phyloP scores from a whole-genome alignment of 352 stramenopile genomes.

The Phytophthora cryptogea region DNA sequence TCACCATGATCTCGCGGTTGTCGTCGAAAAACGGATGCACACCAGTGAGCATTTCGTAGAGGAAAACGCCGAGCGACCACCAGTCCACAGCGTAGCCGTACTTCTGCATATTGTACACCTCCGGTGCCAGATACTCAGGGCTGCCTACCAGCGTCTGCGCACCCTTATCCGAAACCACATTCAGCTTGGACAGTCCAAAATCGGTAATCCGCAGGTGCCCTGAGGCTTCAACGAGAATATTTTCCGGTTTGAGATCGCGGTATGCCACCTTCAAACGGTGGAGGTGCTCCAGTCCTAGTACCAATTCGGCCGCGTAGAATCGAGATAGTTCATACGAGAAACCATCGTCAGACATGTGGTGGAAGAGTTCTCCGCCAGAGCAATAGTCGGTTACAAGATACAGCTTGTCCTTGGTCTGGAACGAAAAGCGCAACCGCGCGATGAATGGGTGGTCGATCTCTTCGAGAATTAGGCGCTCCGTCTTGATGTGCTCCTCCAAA shows the following conservation, averaged over 20 bases:
- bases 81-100: slow-evolving; percentile 91
- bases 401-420: slow-evolving; percentile 93
- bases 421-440: slow-evolving; percentile 96
- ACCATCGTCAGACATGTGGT: slow-evolving; percentile 94
- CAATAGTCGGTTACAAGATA: slow-evolving; percentile 92
- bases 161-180: slow-evolving; percentile 72
- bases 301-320: slow-evolving; percentile 98
- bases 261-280: slow-evolving; percentile 96
- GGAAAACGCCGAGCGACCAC: slow-evolving; percentile 91
- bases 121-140: slow-evolving; percentile 90
- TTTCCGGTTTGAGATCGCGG: slow-evolving; percentile 98
- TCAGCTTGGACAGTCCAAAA: slow-evolving; percentile 91
- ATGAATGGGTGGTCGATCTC: slow-evolving; percentile 98
- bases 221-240: slow-evolving; percentile 85
- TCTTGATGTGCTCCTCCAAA: slow-evolving; percentile 95
- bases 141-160: slow-evolving; percentile 80
- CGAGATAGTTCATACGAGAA: slow-evolving; percentile 66
- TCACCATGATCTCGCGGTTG: slow-evolving; percentile 83
- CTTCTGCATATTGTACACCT: slow-evolving; percentile 76
- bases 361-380: slow-evolving; percentile 97
- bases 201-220: slow-evolving; percentile 98
- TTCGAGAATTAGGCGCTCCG: slow-evolving; percentile 97
- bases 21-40: slow-evolving; percentile 89
- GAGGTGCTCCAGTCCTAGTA: slow-evolving; percentile 94
- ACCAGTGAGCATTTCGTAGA: slow-evolving; percentile 92